Evolutionary conservation across 352 stramenopile genomes (phyloP).

Genomic region (Globisporangium acanthophoron): DNA sequence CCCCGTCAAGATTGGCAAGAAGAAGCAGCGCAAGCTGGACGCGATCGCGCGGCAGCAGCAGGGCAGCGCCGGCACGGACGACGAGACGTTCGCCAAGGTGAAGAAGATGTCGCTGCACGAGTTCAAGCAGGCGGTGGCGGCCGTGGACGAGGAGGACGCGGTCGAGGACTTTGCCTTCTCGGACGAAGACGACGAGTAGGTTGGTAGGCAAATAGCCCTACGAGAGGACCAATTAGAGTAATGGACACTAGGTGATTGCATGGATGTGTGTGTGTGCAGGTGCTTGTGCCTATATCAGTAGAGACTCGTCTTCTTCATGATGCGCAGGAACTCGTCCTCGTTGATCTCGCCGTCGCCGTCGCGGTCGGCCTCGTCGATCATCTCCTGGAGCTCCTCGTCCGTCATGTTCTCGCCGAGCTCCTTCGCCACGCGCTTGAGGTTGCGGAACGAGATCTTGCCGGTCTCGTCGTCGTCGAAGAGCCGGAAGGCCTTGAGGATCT

Average conservation of each 20-base stretch:
- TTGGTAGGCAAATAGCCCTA: background rate
- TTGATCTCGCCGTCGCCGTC: conserved; percentile 96
- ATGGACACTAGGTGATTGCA: background rate
- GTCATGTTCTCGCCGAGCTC: conserved; percentile 97
- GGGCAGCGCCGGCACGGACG: conserved; percentile 40
- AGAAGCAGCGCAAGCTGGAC: conserved; percentile 38
- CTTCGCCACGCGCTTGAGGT: conserved; percentile 96
- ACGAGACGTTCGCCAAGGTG: conserved; percentile 64
- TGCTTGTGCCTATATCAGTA: conserved; percentile 26
- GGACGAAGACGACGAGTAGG: conserved; percentile 51
- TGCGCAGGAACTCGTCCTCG: conserved; percentile 94
- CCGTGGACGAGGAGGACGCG: conserved; percentile 63
- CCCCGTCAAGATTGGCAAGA: conserved; percentile 22
- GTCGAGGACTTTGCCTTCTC: conserved; percentile 80
- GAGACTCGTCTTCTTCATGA: conserved; percentile 96
- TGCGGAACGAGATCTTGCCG: conserved; percentile 95
- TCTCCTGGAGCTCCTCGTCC: conserved; percentile 96
- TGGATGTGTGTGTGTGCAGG: background rate
- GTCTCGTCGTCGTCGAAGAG: conserved; percentile 98
- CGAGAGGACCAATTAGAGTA: conserved; percentile 7
- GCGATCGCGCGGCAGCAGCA: conserved; percentile 8
- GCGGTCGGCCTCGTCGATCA: conserved; percentile 96
- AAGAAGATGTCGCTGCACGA: conserved; percentile 82
- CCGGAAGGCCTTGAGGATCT: conserved; percentile 97
- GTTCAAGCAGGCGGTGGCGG: conserved; percentile 71